Base-by-base conservation (phyloP, 2,329 filamentous ascomycete genomes). In the Aspergillus sojae region DNA sequence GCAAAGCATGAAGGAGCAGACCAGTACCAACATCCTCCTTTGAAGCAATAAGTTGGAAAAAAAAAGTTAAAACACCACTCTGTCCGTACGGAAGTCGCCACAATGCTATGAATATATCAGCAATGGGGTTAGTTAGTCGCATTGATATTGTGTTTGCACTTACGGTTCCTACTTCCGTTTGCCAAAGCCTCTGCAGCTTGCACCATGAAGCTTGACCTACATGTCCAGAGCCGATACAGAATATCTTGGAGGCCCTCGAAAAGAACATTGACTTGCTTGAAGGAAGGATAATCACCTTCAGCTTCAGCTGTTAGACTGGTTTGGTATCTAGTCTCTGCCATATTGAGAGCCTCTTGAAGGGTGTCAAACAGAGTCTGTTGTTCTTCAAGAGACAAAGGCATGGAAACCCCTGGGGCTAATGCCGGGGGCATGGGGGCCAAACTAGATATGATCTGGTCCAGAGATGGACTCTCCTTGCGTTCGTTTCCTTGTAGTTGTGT, bases 141-240 rank as follows among this genome's bases (percentile, higher is more conserved):
- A 19, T 9, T 52, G 28, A 48, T 6, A 23, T 45, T 54, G 41
- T 43, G 23, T 52, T 53, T 10, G 16, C 28, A 74, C 80, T 72
- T 67, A 81, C 80, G 71, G 56, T 80, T 75, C 69, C 80, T 75
- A 67, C 79, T 80, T 26, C 74, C 77, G 67, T 81, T 78, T 21
- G 80, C 80, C 58, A 82, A 61, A 41, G 74, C 65, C 59, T 80
- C 78, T 12, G 78, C 72, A 11, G 74, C 77, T 61, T 71, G 72
- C 12, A 68, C 64, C 70, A 81, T 64, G 56, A 75, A 74, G 6
- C 67, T 65, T 1, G 78, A 81, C 54, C 71, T 71, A 61, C 69
- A 74, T 56, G 68, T 65, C 79, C 78, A 80, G 23, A 82, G 67
- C 58, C 74, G 71, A 46, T 72, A 65, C 54, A 82, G 64, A 32